Conservation (phyloP, 139 green algal species). For the Micromonas commoda region DNA sequence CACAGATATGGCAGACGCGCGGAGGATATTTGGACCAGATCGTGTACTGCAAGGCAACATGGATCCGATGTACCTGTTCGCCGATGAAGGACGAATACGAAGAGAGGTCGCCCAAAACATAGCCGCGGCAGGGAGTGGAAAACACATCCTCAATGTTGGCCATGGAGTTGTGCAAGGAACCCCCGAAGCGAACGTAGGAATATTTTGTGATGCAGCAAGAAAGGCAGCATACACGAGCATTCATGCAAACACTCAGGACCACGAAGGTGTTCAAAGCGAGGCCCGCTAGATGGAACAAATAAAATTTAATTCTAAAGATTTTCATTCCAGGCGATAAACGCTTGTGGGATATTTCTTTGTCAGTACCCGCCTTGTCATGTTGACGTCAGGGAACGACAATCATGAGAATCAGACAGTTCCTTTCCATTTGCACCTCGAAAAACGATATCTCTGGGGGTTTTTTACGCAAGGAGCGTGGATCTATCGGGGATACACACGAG, state of each 20-base stretch:
- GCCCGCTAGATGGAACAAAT: neutral
- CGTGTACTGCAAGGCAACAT: constrained; percentile 69
- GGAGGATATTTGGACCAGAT: neutral
- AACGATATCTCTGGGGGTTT: neutral
- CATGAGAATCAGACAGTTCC: neutral
- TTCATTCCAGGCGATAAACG: neutral
- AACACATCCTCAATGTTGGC: constrained; percentile 92
- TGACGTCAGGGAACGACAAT: neutral
- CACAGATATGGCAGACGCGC: constrained; percentile 40
- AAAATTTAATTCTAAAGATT: neutral
- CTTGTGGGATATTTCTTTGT: neutral
- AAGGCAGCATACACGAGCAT: neutral
- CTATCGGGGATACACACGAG: neutral
- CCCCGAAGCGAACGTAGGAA: constrained; percentile 77
- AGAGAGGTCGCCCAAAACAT: constrained; percentile 45
- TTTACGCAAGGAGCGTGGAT: neutral
- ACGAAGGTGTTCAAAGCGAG: no score
- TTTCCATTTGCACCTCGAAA: neutral
- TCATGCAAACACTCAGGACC: no score
- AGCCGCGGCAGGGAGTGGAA: constrained; percentile 7
- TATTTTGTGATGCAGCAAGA: constrained; percentile 53
- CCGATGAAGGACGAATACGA: constrained; percentile 54
- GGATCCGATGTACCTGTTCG: constrained; percentile 92
- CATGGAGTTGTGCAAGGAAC: constrained; percentile 86
- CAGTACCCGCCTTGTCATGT: neutral